Base-by-base conservation (phyloP, 768 basidiomycete genomes). In the Pisolithus tinctorius region DNA sequence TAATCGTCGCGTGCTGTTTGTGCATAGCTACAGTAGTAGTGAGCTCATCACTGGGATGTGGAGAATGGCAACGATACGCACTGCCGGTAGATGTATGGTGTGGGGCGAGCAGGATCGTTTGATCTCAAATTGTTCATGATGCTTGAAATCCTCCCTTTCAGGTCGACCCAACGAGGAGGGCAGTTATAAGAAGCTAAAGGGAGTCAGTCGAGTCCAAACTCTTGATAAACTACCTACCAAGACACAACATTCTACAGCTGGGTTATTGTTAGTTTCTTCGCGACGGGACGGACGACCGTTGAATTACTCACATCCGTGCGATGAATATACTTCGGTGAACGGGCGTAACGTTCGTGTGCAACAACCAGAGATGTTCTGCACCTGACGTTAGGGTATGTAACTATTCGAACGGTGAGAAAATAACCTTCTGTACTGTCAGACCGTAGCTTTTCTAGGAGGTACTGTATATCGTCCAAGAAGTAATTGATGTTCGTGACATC, bases 191-290 rank as follows among this genome's bases (percentile, higher is more conserved):
- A 72, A 48, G 71, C 70, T 71, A 23, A 40, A 6, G 34, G 25
- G 40, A 39, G 45, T n/a, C 8, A 34, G 36, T 13, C 6, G 23
- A 23, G 48, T 34, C 17, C 17, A n/a, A 4, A 23, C 23, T 39
- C 31, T 51, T 27, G 16, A 30, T 16, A 42, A 37, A 38, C n/a
- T 7, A 71, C 77, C 45, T 60, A 82, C 82, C 54, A 30, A 82
- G 59, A 50, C 73, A 75, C 6, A 82, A 55, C 8, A 71, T 67
- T 53, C 71, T 67, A 55, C 77, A 81, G 17, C 81, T 82, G 39
- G 34, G 20, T 30, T 49, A 43, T 6, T 34, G 13, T n/a, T 8
- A 6, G 23, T 31, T 20, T 41, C 34, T 20, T 20, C 20, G 20
- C 20, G 20, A 20, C 20, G 20, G 20, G 20, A 20, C 20, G 20